Evolutionary conservation across 805 yeast genomes (phyloP), one percentile per base, ranked within the genome.

Genomic region (Myxozyma mucilagina): DNA sequence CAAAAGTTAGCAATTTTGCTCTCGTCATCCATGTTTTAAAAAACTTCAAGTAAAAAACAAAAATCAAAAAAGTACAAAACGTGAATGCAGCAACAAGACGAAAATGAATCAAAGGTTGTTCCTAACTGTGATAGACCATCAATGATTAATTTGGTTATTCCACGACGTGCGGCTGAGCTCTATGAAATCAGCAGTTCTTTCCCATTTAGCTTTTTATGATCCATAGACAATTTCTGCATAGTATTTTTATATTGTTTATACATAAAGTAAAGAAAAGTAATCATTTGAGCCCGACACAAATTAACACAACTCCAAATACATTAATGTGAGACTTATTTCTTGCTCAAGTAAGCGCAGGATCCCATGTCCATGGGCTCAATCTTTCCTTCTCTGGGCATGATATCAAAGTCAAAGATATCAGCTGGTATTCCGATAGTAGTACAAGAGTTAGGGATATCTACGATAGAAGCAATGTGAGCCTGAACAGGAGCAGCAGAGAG

Each of bases 1-100:
- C 92, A 78, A 74, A 94, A 94, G 24, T 86, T 82, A 24, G 88
- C 86, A 42, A 89, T 78, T 51, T 78, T 75, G 53, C 81, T 87
- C 55, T 81, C 65, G 42, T 62, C 66, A 35, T 57, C 58, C 64
- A 60, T 57, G 41, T 8, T 8, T 20, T 14, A 44, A 44, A 24
- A 20, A 44, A 38, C 42, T 14, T 16, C 42, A 3, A 5, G n/a
- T 38, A 5, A 38, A 14, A 16, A 16, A 38, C 42, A n/a, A n/a
- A n/a, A n/a, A n/a, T 14, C 9, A 41, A 41, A 41, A 20, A 41
- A 41, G 16, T 7, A 41, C 20, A 14, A 20, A 5, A 20, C 16
- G 44, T 13, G 16, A 14, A n/a, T 8, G n/a, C 16, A 5, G n/a
- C 9, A 8, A 8, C 6, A 20, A 7, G 44, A 41, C 44, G 44